phyloP scores from a whole-genome alignment of 2,329 filamentous ascomycete species.

The Pseudocercospora crystallina region DNA sequence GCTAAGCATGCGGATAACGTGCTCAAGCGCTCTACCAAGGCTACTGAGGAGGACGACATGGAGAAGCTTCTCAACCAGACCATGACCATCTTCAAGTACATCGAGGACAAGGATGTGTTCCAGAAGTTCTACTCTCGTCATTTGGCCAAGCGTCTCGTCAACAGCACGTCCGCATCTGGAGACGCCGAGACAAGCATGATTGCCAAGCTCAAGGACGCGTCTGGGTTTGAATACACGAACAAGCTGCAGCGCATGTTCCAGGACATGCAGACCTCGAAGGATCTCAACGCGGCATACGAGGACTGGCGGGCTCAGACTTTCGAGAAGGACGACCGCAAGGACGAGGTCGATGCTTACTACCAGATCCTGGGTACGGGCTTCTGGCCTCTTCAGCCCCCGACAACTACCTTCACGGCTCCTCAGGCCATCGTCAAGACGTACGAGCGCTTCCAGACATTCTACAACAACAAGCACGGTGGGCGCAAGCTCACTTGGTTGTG shows the following conservation, averaged over 20 bases:
- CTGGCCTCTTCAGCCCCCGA: conserved; percentile 88
- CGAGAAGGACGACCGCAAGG: conserved; percentile 64
- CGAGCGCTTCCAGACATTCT: conserved; percentile 86
- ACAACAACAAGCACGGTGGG: conserved; percentile 94
- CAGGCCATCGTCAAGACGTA: conserved; percentile 81
- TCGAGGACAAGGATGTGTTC: conserved; percentile 99
- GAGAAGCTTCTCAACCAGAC: conserved; percentile 87
- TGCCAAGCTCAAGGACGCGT: conserved; percentile 96
- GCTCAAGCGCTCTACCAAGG: conserved; percentile 87
- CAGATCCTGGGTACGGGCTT: conserved; percentile 94
- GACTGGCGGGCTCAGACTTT: conserved; percentile 70
- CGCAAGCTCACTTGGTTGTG: conserved; percentile 97
- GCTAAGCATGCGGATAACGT: conserved; percentile 94
- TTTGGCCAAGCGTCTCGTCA: conserved; percentile 89
- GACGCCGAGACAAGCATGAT: conserved; percentile 99
- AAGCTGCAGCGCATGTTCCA: conserved; percentile 99
- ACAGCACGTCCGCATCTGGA: conserved; percentile 91
- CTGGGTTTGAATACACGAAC: conserved; percentile 98
- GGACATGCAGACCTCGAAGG: conserved; percentile 98
- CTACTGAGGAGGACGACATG: conserved; percentile 89
- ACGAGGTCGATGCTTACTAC: conserved; percentile 79
- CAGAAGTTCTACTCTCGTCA: conserved; percentile 99
- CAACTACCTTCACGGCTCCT: conserved; percentile 84
- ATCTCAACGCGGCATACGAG: conserved; percentile 86
- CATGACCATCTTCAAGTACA: conserved; percentile 99